phyloP scores from a whole-genome alignment of 106 monocot species.

The Acorus gramineus region DNA sequence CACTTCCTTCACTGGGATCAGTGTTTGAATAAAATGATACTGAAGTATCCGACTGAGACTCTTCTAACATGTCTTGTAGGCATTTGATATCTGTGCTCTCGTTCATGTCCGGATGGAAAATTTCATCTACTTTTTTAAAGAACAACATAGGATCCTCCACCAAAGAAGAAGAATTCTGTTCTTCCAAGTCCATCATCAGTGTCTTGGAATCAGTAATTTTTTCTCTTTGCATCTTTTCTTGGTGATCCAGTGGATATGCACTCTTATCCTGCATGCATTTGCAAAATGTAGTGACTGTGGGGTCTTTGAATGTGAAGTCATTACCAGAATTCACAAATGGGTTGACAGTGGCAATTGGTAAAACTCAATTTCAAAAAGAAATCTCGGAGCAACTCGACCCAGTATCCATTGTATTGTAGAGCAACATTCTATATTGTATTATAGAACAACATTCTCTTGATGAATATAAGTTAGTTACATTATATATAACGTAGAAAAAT shows the following conservation, averaged over 20 bases:
- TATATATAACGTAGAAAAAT: neutral
- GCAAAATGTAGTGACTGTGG: neutral
- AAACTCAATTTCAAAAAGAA: no score
- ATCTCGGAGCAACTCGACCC: no score
- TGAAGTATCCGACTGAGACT: conserved; percentile 73
- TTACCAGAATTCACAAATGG: no score
- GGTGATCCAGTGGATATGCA: conserved; percentile 1
- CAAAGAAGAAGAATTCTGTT: conserved; percentile 9
- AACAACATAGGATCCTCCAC: conserved; percentile 13
- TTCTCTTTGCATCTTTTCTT: conserved; percentile 14
- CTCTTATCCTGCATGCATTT: conserved; percentile 28
- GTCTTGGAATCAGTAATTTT: conserved; percentile 7
- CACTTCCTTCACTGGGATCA: conserved; percentile 46
- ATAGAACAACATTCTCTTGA: neutral
- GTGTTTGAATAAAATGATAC: conserved; percentile 42
- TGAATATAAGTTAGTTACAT: neutral
- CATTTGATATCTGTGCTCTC: conserved; percentile 51
- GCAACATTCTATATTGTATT: no score
- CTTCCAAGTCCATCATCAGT: conserved; percentile 11
- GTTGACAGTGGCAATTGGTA: no score
- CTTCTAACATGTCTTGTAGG: conserved; percentile 90
- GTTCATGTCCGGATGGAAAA: conserved; percentile 23
- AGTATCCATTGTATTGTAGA: no score
- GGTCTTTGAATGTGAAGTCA: no score
- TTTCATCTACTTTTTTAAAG: conserved; percentile 19